Conservation (phyloP, 208 protist species). For the Leishmania gerbilli region DNA sequence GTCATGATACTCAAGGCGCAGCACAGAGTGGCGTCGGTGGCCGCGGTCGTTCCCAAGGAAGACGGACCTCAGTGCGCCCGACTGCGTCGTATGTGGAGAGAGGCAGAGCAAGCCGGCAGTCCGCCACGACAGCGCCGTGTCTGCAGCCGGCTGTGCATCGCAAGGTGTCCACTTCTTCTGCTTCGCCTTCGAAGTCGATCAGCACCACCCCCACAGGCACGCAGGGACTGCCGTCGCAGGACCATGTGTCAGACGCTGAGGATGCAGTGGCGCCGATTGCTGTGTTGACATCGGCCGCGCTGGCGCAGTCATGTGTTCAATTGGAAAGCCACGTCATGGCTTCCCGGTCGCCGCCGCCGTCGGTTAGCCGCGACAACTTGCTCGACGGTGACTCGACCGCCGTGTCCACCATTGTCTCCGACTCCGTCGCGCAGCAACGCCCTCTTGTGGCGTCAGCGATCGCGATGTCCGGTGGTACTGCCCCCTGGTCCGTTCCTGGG, state of each 20-base stretch:
- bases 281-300: conserved; percentile 1
- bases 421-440: conserved; percentile 6
- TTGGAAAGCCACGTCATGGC: not conserved
- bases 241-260: not conserved
- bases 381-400: not conserved
- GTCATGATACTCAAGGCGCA: conserved; percentile 3
- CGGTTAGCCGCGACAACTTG: not conserved
- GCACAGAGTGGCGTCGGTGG: not conserved
- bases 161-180: not conserved
- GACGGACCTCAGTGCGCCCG: not conserved
- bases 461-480: not conserved
- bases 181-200: not conserved
- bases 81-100: conserved; percentile 1
- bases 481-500: not conserved
- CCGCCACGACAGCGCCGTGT: not conserved
- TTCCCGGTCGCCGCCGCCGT: not conserved
- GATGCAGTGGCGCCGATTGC: not conserved
- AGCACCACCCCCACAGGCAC: not conserved
- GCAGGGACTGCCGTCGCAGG: not conserved
- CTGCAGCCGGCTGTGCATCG: not conserved
- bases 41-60: not conserved
- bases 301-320: not conserved
- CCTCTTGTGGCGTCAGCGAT: not conserved
- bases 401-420: not conserved
- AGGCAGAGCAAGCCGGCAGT: not conserved